A percentile compares a stretch with the other conserved stretches of the same genome.
phyloP scores from a whole-genome alignment of 192 early-diverging fungal genomes.

The Phycomyces nitens region DNA sequence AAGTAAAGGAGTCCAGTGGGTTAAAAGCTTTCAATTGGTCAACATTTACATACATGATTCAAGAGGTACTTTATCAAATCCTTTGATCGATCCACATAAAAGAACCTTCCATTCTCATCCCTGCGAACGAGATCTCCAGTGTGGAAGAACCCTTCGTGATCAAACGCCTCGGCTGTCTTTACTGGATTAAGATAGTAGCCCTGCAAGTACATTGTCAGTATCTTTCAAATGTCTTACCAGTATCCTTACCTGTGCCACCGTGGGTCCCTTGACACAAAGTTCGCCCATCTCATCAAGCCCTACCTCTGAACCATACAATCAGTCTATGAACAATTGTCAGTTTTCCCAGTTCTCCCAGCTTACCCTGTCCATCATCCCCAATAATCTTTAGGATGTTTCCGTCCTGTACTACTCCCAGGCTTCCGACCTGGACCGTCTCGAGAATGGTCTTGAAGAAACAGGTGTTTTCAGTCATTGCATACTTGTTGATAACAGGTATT shows the following conservation, averaged over 20 bases:
- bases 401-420: neutral
- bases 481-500: neutral
- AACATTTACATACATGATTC: constrained; percentile 49
- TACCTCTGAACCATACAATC: constrained; percentile 5
- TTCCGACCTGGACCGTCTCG: neutral
- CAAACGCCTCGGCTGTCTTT: constrained; percentile 38
- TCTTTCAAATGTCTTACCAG: neutral
- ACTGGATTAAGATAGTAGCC: constrained; percentile 43
- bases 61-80: constrained; percentile 51
- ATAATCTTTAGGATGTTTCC: constrained; percentile 16
- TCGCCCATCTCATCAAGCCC: constrained; percentile 48
- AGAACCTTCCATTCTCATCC: constrained; percentile 57
- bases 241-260: constrained; percentile 30
- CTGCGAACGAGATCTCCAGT: constrained; percentile 53
- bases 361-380: constrained; percentile 42
- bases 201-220: neutral
- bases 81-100: constrained; percentile 73
- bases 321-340: neutral
- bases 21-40: too few relatives aligned
- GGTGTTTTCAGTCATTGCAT: constrained; percentile 4
- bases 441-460: neutral
- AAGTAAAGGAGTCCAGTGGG: neutral
- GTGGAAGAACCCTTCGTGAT: constrained; percentile 49
- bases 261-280: constrained; percentile 39
- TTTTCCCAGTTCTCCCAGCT: too few relatives aligned